Percentiles rank a stretch among this genome's conserved stretches.
Evolutionary conservation across 805 yeast genomes (phyloP).

Genomic region (Ogataea henricii): DNA sequence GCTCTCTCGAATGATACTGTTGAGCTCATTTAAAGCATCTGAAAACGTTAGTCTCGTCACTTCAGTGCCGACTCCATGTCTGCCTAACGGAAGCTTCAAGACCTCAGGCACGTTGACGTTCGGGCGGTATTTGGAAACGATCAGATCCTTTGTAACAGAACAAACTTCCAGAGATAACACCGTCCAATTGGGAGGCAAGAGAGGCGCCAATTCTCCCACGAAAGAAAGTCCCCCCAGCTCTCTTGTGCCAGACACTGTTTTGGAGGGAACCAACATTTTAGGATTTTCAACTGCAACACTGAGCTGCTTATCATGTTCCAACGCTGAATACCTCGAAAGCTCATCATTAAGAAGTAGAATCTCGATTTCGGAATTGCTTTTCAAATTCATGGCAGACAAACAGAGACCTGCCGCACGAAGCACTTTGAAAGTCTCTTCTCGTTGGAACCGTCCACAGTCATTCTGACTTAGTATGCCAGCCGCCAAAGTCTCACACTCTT

Average conservation of each 20-base stretch:
- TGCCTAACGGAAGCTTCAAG: conserved; percentile 59
- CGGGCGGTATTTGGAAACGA: conserved; percentile 36
- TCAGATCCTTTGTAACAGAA: conserved; percentile 55
- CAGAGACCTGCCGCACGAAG: conserved; percentile 22
- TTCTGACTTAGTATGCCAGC: neutral
- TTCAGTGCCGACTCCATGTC: conserved; percentile 34
- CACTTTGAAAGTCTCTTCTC: conserved; percentile 22
- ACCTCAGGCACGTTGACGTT: conserved; percentile 32
- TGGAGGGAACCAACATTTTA: conserved; percentile 22
- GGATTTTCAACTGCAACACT: conserved; percentile 20
- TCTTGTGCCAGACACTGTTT: neutral
- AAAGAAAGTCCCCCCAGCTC: neutral
- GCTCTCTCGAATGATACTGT: conserved; percentile 58
- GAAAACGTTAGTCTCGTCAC: neutral
- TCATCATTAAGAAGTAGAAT: conserved; percentile 29
- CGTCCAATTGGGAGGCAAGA: conserved; percentile 54
- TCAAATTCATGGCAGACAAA: conserved; percentile 27
- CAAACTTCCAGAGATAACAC: conserved; percentile 65
- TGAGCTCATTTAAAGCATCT: conserved; percentile 40
- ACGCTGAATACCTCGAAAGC: conserved; percentile 27
- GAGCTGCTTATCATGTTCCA: conserved; percentile 30
- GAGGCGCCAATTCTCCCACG: conserved; percentile 12
- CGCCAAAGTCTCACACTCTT: conserved; percentile 1
- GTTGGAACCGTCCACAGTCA: conserved; percentile 7
- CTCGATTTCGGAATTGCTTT: conserved; percentile 17